Percentiles rank a stretch among this genome's conserved stretches.
These are phyloP conservation scores for Picea glauca DNA, from an alignment of 75 land plant genomes.

Conservation along the genomic window DNA sequence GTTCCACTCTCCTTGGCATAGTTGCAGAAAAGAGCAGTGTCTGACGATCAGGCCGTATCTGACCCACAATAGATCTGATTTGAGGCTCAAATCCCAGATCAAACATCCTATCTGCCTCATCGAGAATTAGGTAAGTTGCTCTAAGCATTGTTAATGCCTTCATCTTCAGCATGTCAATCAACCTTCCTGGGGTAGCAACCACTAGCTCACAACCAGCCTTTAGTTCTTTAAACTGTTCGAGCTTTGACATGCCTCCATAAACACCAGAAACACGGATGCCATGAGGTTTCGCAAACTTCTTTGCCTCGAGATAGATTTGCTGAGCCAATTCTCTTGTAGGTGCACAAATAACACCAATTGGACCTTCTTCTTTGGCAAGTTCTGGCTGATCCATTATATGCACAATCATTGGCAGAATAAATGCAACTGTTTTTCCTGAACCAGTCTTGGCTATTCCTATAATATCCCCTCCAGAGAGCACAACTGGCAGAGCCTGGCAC, in stretches of 20 bases:
- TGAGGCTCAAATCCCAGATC: conserved; percentile 99
- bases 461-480: conserved; percentile 89
- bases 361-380: conserved; percentile 91
- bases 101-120: conserved; percentile 99
- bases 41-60: conserved; percentile 96
- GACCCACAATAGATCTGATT: conserved; percentile 94
- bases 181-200: conserved; percentile 92
- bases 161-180: conserved; percentile 95
- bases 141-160: conserved; percentile 90
- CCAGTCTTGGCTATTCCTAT: conserved; percentile 99
- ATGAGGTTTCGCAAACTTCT: conserved; percentile 86
- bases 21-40: conserved; percentile 97
- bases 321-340: conserved; percentile 98
- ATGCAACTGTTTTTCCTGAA: conserved; percentile 98
- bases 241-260: conserved; percentile 97
- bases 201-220: conserved; percentile 98
- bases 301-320: conserved; percentile 84
- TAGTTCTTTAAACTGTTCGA: conserved; percentile 96
- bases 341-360: conserved; percentile 94
- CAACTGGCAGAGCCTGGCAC: conserved; percentile 87
- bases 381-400: conserved; percentile 99
- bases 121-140: conserved; percentile 89
- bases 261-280: conserved; percentile 91
- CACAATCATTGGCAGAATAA: conserved; percentile 97
- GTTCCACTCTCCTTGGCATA: conserved; percentile 93